Conservation (phyloP, 495 filamentous ascomycete species). For the Hypoxylon rickii region DNA sequence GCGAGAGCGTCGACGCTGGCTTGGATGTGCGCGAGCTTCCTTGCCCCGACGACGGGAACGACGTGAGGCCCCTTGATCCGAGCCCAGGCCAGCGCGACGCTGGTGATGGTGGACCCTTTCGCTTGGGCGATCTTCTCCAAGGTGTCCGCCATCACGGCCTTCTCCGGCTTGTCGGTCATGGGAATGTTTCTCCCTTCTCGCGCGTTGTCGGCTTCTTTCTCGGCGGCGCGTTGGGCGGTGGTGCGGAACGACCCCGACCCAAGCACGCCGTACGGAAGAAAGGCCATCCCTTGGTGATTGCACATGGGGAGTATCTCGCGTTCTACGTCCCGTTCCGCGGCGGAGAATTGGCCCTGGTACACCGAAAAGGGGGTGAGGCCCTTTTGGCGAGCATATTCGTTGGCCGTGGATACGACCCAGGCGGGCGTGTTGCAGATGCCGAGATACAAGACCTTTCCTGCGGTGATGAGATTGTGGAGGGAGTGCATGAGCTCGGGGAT, state of each 20-base stretch:
- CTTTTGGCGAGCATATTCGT: conserved; percentile 62
- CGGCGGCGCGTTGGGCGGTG: conserved; percentile 11
- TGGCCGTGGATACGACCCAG: conserved; percentile 62
- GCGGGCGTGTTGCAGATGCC: conserved; percentile 64
- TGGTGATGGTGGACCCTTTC: conserved; percentile 48
- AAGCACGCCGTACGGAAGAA: conserved; percentile 59
- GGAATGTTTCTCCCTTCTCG: conserved; percentile 41
- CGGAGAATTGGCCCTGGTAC: conserved; percentile 62
- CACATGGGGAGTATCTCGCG: conserved; percentile 65
- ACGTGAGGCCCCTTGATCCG: conserved; percentile 66
- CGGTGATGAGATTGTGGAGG: conserved; percentile 53
- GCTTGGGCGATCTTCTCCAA: conserved; percentile 57
- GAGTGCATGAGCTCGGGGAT: conserved; percentile 66
- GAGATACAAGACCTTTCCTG: conserved; percentile 65
- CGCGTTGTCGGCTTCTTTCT: neutral
- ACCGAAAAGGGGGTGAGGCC: conserved; percentile 58
- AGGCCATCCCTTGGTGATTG: conserved; percentile 61
- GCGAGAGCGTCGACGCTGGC: conserved; percentile 62
- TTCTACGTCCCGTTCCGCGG: conserved; percentile 58
- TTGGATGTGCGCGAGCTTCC: conserved; percentile 59
- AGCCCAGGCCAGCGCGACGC: conserved; percentile 66
- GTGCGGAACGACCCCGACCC: conserved; percentile 58
- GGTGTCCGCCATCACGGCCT: conserved; percentile 42
- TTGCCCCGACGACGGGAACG: conserved; percentile 65
- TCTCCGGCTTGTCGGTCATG: conserved; percentile 45